These are phyloP conservation scores for Myxozyma mucilagina DNA, from an alignment of 805 yeast species.

Conservation along the genomic window DNA sequence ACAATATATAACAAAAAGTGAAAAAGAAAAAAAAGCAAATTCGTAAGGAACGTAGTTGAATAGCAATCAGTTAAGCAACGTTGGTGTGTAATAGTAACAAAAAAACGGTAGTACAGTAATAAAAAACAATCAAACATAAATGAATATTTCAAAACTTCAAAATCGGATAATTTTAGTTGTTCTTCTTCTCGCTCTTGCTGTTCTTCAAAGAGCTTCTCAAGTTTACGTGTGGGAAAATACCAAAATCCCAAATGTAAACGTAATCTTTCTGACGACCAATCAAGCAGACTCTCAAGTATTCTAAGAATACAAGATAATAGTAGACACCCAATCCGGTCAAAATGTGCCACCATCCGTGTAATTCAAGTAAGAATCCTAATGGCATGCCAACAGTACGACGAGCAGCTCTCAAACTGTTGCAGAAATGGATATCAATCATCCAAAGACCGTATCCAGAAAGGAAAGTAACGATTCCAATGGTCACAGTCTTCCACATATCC, in stretches of 20 bases:
- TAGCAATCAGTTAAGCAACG: too few relatives aligned
- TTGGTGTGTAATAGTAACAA: neutral
- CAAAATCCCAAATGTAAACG: slow-evolving; percentile 57
- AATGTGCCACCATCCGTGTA: slow-evolving; percentile 97
- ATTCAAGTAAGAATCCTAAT: slow-evolving; percentile 79
- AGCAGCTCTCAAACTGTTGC: slow-evolving; percentile 55
- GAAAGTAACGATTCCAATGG: slow-evolving; percentile 62
- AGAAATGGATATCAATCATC: slow-evolving; percentile 85
- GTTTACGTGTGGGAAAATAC: slow-evolving; percentile 52
- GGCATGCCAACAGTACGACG: slow-evolving; percentile 78
- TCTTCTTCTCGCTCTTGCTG: slow-evolving; percentile 9
- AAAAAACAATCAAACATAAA: neutral
- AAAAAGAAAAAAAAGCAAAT: too few relatives aligned
- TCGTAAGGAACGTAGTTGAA: too few relatives aligned
- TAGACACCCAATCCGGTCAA: slow-evolving; percentile 77
- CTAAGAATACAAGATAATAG: slow-evolving; percentile 75
- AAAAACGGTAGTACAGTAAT: neutral
- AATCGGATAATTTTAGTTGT: neutral
- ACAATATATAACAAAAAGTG: too few relatives aligned
- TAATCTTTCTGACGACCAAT: slow-evolving; percentile 58
- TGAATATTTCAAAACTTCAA: neutral
- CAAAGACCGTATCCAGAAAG: slow-evolving; percentile 76
- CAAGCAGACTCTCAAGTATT: slow-evolving; percentile 69
- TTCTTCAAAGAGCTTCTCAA: slow-evolving; percentile 20
- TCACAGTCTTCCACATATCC: slow-evolving; percentile 58